Conservation (phyloP, 106 monocot genomes). For the Iris macrosiphon region DNA sequence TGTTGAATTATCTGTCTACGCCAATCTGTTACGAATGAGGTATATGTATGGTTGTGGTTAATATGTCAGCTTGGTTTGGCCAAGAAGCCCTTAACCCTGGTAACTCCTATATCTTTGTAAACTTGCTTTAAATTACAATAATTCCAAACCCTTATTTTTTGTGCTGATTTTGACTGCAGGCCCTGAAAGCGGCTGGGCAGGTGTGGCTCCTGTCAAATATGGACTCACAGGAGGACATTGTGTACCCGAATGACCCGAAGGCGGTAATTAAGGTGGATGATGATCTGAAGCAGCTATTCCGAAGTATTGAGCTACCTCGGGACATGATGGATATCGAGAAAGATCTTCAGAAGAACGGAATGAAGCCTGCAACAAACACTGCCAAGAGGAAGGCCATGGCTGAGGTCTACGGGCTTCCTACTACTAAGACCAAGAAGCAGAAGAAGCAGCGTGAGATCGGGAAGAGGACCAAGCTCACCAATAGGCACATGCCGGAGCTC, state of each 20-base stretch:
- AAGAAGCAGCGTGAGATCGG: conserved; percentile 72
- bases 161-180: conserved; percentile 13
- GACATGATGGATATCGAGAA: conserved; percentile 89
- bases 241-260: conserved; percentile 82
- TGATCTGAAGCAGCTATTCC: conserved; percentile 76
- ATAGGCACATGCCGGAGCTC: conserved; percentile 87
- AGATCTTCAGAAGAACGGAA: conserved; percentile 77
- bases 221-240: conserved; percentile 92
- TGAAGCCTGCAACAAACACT: conserved; percentile 87
- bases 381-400: conserved; percentile 71
- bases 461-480: conserved; percentile 77
- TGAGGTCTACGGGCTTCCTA: conserved; percentile 47
- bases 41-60: too few species aligned
- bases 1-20: too few species aligned
- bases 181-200: conserved; percentile 52
- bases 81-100: too few species aligned
- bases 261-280: conserved; percentile 66
- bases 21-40: too few species aligned
- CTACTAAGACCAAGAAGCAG: conserved; percentile 56
- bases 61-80: too few species aligned
- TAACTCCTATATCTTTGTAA: too few species aligned
- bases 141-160: neutral
- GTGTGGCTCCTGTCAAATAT: conserved; percentile 87
- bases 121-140: too few species aligned
- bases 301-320: conserved; percentile 63